A percentile compares a stretch with the other conserved stretches of the same genome.
Conservation (phyloP, 805 yeast species). For the Kuraishia molischiana region DNA sequence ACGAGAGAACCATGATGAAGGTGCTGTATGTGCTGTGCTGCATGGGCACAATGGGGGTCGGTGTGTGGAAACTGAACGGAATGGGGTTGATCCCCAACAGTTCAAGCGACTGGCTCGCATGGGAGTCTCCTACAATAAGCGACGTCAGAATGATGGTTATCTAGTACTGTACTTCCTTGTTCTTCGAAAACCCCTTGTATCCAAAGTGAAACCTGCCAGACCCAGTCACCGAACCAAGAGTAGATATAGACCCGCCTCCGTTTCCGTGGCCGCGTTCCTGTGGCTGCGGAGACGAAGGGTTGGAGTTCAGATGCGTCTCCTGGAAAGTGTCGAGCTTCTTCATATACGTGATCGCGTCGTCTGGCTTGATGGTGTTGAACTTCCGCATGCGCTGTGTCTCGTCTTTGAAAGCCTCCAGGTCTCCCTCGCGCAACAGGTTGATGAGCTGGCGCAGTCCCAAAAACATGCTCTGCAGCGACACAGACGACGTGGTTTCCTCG, state of each 20-base stretch:
- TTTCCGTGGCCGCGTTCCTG: not conserved
- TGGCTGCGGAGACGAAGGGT: not conserved
- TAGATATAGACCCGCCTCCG: not conserved
- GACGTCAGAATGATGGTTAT: constrained; percentile 16
- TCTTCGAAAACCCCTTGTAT: constrained; percentile 2
- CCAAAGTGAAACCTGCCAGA: constrained; percentile 2
- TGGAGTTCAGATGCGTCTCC: constrained; percentile 2
- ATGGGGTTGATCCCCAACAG: constrained; percentile 92
- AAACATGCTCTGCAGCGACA: constrained; percentile 63
- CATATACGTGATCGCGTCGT: constrained; percentile 54
- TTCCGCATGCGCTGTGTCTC: constrained; percentile 47
- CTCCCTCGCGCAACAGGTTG: constrained; percentile 55
- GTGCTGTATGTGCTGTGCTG: constrained; percentile 24
- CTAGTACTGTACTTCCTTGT: constrained; percentile 3
- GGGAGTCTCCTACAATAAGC: constrained; percentile 44
- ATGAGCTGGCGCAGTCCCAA: constrained; percentile 74
- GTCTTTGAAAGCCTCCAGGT: constrained; percentile 53
- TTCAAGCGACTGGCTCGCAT: constrained; percentile 84
- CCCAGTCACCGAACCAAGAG: not conserved
- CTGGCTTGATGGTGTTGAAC: constrained; percentile 67
- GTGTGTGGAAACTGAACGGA: constrained; percentile 72
- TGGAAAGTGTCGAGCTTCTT: constrained; percentile 36
- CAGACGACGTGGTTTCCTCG: constrained; percentile 15
- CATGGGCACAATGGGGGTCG: constrained; percentile 54
- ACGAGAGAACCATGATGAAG: constrained; percentile 16